A percentile compares a stretch with the other conserved stretches of the same genome.
Evolutionary conservation across 2,329 filamentous ascomycete species (phyloP).

Genomic region (Lasiodiplodia hormozganensis): DNA sequence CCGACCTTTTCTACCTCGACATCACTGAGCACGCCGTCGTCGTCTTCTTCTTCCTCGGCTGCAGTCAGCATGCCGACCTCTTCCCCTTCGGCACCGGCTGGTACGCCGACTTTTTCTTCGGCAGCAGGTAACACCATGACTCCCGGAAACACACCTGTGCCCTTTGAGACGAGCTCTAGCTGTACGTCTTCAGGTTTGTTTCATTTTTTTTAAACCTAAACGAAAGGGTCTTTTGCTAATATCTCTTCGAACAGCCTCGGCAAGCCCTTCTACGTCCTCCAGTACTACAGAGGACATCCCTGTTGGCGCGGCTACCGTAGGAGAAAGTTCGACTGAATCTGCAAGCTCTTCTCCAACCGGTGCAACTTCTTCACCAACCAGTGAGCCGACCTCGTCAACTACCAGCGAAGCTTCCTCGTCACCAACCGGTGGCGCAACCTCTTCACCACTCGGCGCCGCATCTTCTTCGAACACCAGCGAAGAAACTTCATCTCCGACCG

Average conservation of each 20-base stretch:
- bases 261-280: background rate
- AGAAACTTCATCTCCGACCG: background rate
- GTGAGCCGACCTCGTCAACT: background rate
- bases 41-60: background rate
- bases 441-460: background rate
- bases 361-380: slow-evolving; percentile 5
- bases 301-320: background rate
- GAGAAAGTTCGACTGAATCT: slow-evolving; percentile 7
- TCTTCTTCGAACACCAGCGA: background rate
- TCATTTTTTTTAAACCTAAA: background rate
- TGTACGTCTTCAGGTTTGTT: background rate
- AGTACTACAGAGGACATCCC: background rate
- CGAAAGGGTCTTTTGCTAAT: background rate
- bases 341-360: slow-evolving; percentile 3
- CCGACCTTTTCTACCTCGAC: slow-evolving; percentile 13
- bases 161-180: slow-evolving; percentile 6
- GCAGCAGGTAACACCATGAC: background rate
- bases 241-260: background rate
- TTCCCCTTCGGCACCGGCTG: background rate
- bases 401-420: background rate
- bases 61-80: background rate
- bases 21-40: background rate
- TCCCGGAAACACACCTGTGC: background rate
- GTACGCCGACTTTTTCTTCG: background rate
- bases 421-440: background rate